A percentile compares a stretch with the other conserved stretches of the same genome.
Conservation (phyloP, 2,329 filamentous ascomycete species). For the Drechmeria coniospora region DNA sequence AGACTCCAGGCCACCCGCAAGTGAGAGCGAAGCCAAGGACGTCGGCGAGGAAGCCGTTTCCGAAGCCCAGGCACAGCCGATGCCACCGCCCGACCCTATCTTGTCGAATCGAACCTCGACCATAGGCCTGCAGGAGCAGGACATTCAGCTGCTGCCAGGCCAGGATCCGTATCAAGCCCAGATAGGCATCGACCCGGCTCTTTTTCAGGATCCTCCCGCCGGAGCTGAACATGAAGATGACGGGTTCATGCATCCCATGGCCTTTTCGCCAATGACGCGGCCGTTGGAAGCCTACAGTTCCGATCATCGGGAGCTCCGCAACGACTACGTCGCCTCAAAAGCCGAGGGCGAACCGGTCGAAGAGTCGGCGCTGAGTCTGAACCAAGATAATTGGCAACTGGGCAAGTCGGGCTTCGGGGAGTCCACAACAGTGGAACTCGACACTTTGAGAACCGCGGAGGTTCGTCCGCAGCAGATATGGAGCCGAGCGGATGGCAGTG, state of each 20-base stretch:
- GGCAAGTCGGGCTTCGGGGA: background rate
- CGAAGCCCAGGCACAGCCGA: too few species aligned
- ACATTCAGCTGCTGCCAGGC: too few species aligned
- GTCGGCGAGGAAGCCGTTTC: too few species aligned
- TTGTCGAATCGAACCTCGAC: too few species aligned
- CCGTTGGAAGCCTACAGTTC: too few species aligned
- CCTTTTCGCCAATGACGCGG: too few species aligned
- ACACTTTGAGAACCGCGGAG: background rate
- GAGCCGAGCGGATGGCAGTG: background rate
- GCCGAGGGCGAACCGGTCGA: too few species aligned
- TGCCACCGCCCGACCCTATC: too few species aligned
- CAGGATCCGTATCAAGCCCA: background rate
- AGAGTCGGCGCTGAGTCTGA: background rate
- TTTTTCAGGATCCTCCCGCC: background rate
- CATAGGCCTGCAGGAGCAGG: too few species aligned
- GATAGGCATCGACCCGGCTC: background rate
- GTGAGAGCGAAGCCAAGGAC: constrained; percentile 5
- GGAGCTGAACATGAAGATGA: background rate
- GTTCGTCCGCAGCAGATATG: background rate
- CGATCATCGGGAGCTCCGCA: too few species aligned
- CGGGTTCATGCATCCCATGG: background rate
- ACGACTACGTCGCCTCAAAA: background rate
- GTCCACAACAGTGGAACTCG: background rate
- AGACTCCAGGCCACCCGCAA: background rate
- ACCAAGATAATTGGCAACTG: background rate